Conservation (phyloP, 495 filamentous ascomycete species). For the Filosporella fistucella region DNA sequence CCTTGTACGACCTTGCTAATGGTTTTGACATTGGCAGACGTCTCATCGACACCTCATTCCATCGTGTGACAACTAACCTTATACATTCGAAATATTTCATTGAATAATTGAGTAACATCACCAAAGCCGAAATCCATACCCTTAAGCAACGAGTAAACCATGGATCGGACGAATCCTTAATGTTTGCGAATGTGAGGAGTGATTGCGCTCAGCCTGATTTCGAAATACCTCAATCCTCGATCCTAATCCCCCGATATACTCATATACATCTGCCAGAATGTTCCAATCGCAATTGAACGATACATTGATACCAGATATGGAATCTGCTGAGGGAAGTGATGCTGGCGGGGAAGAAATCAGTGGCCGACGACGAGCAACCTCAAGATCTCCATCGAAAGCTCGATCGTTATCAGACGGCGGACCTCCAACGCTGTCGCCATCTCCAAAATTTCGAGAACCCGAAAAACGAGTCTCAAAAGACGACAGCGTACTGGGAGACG, state of each 20-base stretch:
- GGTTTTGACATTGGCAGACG: too few species aligned
- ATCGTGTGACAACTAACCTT: too few species aligned
- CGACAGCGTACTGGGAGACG: slow-evolving; percentile 61
- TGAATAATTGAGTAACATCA: too few species aligned
- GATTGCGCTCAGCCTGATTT: too few species aligned
- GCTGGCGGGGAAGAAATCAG: not conserved
- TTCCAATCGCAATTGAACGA: slow-evolving; percentile 18
- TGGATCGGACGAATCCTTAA: too few species aligned
- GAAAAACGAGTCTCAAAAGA: slow-evolving; percentile 65
- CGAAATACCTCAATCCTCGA: not conserved
- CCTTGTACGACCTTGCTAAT: too few species aligned
- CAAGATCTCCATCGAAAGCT: slow-evolving; percentile 21
- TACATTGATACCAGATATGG: not conserved
- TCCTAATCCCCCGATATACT: too few species aligned
- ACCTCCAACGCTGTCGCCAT: slow-evolving; percentile 55
- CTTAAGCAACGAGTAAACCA: too few species aligned
- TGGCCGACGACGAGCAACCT: slow-evolving; percentile 4
- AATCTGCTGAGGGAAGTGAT: slow-evolving; percentile 3
- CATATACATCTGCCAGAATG: slow-evolving; percentile 7
- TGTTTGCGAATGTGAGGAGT: too few species aligned
- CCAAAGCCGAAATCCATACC: too few species aligned
- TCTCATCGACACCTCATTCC: too few species aligned
- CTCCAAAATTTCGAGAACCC: slow-evolving; percentile 58
- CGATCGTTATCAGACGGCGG: slow-evolving; percentile 34
- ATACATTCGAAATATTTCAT: too few species aligned